A percentile compares a stretch with the other conserved stretches of the same genome.
Conservation (phyloP, 371 early-diverging fungal genomes). For the Mucor indicus region DNA sequence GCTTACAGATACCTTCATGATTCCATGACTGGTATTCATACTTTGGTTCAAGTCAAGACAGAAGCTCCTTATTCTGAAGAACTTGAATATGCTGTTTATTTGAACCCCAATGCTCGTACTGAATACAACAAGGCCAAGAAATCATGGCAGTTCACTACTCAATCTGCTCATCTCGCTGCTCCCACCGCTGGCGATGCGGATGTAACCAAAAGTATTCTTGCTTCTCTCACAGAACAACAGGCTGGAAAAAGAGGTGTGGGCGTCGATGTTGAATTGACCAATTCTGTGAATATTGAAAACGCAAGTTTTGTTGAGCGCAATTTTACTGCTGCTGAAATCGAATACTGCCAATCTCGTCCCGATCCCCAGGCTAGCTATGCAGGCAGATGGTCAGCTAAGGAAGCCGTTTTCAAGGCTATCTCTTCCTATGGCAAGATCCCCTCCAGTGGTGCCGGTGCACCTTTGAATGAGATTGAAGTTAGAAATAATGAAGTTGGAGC, state of each 20-base stretch:
- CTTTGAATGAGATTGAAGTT: slow-evolving; percentile 90
- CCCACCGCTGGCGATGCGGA: slow-evolving; percentile 49
- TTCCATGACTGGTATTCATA: slow-evolving; percentile 80
- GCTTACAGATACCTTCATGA: slow-evolving; percentile 94
- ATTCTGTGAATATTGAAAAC: slow-evolving; percentile 80
- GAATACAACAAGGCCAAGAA: slow-evolving; percentile 71
- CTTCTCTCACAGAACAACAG: slow-evolving; percentile 54
- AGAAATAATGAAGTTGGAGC: slow-evolving; percentile 72
- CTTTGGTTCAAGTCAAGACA: slow-evolving; percentile 88
- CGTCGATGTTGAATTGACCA: slow-evolving; percentile 89
- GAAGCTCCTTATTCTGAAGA: slow-evolving; percentile 86
- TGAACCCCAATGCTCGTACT: slow-evolving; percentile 91
- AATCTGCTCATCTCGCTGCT: slow-evolving; percentile 37
- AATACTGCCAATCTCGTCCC: slow-evolving; percentile 76
- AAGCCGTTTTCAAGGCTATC: slow-evolving; percentile 94
- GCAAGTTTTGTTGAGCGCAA: slow-evolving; percentile 88
- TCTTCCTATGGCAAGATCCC: slow-evolving; percentile 70
- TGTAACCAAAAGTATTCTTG: slow-evolving; percentile 62
- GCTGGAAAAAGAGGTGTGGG: slow-evolving; percentile 76
- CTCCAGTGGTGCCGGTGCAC: slow-evolving; percentile 83
- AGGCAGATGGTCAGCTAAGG: slow-evolving; percentile 96
- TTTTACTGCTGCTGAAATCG: slow-evolving; percentile 79
- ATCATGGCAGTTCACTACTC: slow-evolving; percentile 72
- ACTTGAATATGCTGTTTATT: slow-evolving; percentile 84
- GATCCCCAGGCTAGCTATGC: slow-evolving; percentile 87